Percentiles rank a stretch among this genome's conserved stretches.
These are phyloP conservation scores for Phytophthora uliginosa DNA, from an alignment of 352 stramenopile genomes.

Conservation along the genomic window DNA sequence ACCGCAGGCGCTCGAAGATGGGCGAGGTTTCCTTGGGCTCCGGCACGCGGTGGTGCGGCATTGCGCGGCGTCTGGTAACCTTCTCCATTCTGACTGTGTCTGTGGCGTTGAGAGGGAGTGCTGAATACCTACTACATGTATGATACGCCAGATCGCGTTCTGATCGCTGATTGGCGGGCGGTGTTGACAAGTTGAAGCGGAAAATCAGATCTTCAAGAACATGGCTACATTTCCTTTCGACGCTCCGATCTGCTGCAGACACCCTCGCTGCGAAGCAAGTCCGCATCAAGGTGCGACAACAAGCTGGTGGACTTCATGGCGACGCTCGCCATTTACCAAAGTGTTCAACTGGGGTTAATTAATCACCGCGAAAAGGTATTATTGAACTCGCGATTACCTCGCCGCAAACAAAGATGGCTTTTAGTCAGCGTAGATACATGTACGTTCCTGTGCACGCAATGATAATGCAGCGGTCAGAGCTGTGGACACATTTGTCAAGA, in stretches of 20 bases:
- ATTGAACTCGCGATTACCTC: neutral
- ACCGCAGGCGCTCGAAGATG: slow-evolving; percentile 26
- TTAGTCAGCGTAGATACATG: too few relatives aligned
- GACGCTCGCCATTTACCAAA: slow-evolving; percentile 10
- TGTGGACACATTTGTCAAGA: too few relatives aligned
- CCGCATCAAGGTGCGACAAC: neutral
- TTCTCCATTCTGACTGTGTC: slow-evolving; percentile 8
- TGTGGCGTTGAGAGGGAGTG: neutral
- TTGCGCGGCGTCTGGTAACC: slow-evolving; percentile 10
- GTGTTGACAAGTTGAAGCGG: neutral
- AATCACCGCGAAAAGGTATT: too few relatives aligned
- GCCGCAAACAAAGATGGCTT: too few relatives aligned
- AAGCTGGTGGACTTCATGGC: slow-evolving; percentile 3
- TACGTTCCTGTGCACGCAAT: too few relatives aligned
- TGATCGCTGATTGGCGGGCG: neutral
- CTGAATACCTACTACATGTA: neutral
- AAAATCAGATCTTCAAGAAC: neutral
- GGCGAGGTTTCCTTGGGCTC: slow-evolving; percentile 12
- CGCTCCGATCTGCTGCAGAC: neutral
- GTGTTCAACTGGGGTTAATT: too few relatives aligned
- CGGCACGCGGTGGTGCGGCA: slow-evolving; percentile 20
- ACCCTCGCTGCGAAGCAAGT: neutral
- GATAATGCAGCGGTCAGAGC: too few relatives aligned
- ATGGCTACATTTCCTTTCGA: too few relatives aligned
- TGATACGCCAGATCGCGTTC: slow-evolving; percentile 3